Evolutionary conservation across 169 alveolate species (phyloP).

Genomic region (Eimeria zaria): DNA sequence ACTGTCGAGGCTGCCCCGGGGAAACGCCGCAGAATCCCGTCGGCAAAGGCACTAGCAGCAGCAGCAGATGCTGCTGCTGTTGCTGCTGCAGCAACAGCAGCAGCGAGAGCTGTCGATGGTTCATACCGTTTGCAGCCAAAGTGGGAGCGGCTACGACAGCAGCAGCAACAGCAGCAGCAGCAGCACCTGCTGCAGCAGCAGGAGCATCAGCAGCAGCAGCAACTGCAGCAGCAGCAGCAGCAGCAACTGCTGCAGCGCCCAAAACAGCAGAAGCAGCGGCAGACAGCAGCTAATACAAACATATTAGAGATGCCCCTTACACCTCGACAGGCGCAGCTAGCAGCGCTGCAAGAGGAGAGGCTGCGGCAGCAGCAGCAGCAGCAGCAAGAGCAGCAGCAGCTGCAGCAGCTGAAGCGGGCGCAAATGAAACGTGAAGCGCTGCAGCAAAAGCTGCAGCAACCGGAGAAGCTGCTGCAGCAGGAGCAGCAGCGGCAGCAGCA

Average conservation of each 20-base stretch:
- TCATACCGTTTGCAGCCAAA: slow-evolving; percentile 23
- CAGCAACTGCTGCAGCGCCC: background rate
- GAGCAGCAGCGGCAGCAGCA: slow-evolving; percentile 42
- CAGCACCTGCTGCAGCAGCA: too few relatives aligned
- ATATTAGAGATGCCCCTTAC: background rate
- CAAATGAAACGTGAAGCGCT: background rate
- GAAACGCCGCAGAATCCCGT: slow-evolving; percentile 27
- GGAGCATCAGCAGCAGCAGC: slow-evolving; percentile 31
- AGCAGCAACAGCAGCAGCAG: too few relatives aligned
- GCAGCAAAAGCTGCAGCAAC: slow-evolving; percentile 29
- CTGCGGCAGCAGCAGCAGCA: slow-evolving; percentile 44
- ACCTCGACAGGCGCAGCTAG: slow-evolving; percentile 42
- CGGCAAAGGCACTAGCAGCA: slow-evolving; percentile 45
- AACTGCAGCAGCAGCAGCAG: slow-evolving; percentile 1
- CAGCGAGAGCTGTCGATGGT: slow-evolving; percentile 30
- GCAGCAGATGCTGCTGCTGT: slow-evolving; percentile 73
- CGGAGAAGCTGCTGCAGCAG: background rate
- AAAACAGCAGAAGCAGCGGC: slow-evolving; percentile 9
- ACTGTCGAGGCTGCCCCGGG: slow-evolving; percentile 42
- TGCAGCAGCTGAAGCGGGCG: background rate
- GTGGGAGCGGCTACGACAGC: slow-evolving; percentile 21
- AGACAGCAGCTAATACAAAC: background rate
- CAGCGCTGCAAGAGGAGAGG: slow-evolving; percentile 49
- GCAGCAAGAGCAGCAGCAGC: slow-evolving; percentile 28
- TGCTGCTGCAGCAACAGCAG: slow-evolving; percentile 61